These are phyloP conservation scores for Gaertneriomyces semiglobifer DNA, from an alignment of 192 early-diverging fungal species.

Conservation along the genomic window DNA sequence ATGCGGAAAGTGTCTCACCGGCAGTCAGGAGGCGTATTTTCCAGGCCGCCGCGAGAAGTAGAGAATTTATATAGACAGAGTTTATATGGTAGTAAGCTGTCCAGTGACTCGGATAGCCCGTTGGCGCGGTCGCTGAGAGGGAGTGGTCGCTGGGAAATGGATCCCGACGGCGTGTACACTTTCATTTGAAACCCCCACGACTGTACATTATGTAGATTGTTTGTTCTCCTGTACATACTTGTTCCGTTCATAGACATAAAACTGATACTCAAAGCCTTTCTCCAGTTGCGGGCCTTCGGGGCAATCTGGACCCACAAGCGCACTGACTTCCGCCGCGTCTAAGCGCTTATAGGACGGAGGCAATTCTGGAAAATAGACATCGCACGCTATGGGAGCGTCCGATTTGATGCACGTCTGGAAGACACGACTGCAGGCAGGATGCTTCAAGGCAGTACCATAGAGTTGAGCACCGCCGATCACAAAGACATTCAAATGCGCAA, in stretches of 20 bases:
- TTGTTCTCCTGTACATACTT: conserved; percentile 18
- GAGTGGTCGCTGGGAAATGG: conserved; percentile 7
- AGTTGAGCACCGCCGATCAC: conserved; percentile 77
- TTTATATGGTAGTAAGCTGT: neutral
- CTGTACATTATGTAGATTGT: conserved; percentile 2
- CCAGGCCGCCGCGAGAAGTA: neutral
- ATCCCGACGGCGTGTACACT: conserved; percentile 1
- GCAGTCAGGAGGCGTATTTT: neutral
- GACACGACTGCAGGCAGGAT: conserved; percentile 54
- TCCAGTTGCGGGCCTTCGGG: conserved; percentile 47
- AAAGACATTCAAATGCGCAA: conserved; percentile 55
- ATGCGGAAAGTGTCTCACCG: neutral
- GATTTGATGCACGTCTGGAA: conserved; percentile 67
- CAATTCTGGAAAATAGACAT: conserved; percentile 70
- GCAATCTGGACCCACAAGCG: conserved; percentile 39
- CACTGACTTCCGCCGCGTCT: conserved; percentile 43
- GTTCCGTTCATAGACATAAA: conserved; percentile 25
- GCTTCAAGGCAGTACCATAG: conserved; percentile 67
- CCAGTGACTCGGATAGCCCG: neutral
- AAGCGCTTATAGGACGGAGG: conserved; percentile 30
- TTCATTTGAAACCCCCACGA: neutral
- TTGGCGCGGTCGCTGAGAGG: neutral
- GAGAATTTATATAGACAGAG: neutral
- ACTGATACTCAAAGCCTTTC: conserved; percentile 61
- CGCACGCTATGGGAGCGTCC: conserved; percentile 58